Conservation (phyloP, 176 grass and related monocot species). For the Rhynchospora pubera region DNA sequence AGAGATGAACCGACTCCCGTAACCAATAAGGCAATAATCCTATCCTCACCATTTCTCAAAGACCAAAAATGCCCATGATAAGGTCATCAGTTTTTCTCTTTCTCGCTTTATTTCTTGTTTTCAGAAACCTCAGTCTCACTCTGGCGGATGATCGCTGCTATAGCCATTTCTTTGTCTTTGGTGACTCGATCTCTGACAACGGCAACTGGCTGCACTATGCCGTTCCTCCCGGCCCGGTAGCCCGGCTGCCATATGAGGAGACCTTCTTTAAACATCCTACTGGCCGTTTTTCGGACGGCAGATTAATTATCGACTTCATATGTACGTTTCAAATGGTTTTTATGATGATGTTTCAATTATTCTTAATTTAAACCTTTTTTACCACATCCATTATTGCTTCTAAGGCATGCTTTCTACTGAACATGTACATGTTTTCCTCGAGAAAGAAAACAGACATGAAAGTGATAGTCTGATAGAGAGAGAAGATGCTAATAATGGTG, state of each 20-base stretch:
- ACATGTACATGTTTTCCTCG: no score
- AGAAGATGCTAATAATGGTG: no score
- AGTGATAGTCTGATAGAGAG: no score
- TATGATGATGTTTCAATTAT: no score
- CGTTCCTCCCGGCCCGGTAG: constrained; percentile 18
- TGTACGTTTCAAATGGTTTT: constrained; percentile 10
- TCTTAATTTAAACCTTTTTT: no score
- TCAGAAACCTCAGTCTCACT: background rate
- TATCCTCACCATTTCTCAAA: no score
- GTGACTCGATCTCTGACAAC: constrained; percentile 58
- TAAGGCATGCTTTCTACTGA: no score
- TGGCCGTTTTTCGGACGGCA: constrained; percentile 61
- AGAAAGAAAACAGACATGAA: no score
- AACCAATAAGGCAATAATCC: no score
- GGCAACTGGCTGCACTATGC: constrained; percentile 53
- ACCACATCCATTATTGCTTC: no score
- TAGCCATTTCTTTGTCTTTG: constrained; percentile 49
- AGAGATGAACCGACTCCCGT: no score
- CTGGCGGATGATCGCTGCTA: constrained; percentile 18
- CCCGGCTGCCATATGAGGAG: constrained; percentile 43
- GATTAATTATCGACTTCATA: constrained; percentile 59
- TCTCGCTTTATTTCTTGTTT: background rate
- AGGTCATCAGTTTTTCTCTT: background rate
- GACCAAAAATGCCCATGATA: background rate
- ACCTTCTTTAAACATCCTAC: constrained; percentile 69